Percentiles rank a stretch among this genome's conserved stretches.
phyloP scores from a whole-genome alignment of 1,139 yeast species.

The Geotrichum klebahnii region DNA sequence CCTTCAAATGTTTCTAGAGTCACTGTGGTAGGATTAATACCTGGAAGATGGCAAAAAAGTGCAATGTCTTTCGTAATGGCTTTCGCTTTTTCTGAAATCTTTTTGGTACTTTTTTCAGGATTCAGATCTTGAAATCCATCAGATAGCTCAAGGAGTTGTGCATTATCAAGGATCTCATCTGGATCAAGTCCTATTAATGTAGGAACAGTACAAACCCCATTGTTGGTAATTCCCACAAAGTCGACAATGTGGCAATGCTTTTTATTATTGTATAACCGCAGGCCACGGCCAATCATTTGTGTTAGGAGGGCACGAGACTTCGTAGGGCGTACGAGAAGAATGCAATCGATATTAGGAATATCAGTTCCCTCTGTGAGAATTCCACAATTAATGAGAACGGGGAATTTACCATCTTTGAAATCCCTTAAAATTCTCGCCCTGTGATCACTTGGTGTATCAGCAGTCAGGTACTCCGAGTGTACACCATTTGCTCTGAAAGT shows the following conservation, averaged over 20 bases:
- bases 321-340: slow-evolving; percentile 78
- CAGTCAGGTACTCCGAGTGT: slow-evolving; percentile 70
- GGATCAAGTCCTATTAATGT: slow-evolving; percentile 52
- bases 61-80: slow-evolving; percentile 6
- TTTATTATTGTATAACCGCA: slow-evolving; percentile 61
- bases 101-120: neutral
- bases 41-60: slow-evolving; percentile 1
- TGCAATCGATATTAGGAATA: slow-evolving; percentile 81
- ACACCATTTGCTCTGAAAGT: slow-evolving; percentile 58
- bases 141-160: slow-evolving; percentile 1
- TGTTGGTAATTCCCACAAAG: slow-evolving; percentile 56
- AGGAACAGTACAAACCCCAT: slow-evolving; percentile 62
- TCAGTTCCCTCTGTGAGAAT: slow-evolving; percentile 96
- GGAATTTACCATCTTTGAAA: slow-evolving; percentile 58
- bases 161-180: slow-evolving; percentile 26
- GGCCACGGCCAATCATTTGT: slow-evolving; percentile 92
- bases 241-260: slow-evolving; percentile 70
- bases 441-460: slow-evolving; percentile 53
- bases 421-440: slow-evolving; percentile 53
- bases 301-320: slow-evolving; percentile 63
- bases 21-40: slow-evolving; percentile 19
- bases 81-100: slow-evolving; percentile 6
- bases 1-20: slow-evolving; percentile 25
- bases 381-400: slow-evolving; percentile 80
- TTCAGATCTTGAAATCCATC: neutral